Conservation (phyloP, 2,329 filamentous ascomycete species). For the Colletotrichum orbiculare region DNA sequence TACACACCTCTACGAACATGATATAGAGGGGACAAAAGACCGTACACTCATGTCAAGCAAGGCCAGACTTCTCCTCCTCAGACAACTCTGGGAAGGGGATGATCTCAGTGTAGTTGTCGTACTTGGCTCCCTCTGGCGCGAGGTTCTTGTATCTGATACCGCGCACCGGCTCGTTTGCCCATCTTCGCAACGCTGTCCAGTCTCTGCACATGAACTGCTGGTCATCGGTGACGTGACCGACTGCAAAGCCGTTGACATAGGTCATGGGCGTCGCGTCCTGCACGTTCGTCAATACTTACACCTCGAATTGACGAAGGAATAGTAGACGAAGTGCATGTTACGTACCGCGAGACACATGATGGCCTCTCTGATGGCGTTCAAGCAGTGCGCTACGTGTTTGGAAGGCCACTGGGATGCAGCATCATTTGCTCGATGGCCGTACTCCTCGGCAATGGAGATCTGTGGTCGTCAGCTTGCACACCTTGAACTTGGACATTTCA, state of each 20-base stretch:
- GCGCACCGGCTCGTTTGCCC: conserved; percentile 24
- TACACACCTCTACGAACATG: no score
- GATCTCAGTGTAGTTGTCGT: conserved; percentile 25
- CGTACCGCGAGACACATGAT: conserved; percentile 21
- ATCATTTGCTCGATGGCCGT: conserved; percentile 19
- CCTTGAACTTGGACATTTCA: accelerated
- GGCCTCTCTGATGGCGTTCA: conserved; percentile 19
- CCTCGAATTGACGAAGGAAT: no score
- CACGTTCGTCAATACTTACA: not conserved
- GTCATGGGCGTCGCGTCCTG: conserved; percentile 25
- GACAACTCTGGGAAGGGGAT: conserved; percentile 21
- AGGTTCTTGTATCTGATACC: conserved; percentile 21
- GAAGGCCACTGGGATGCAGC: conserved; percentile 23
- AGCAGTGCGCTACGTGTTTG: conserved; percentile 19
- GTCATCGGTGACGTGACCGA: conserved; percentile 23
- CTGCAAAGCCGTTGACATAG: conserved; percentile 20
- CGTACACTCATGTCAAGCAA: conserved; percentile 5
- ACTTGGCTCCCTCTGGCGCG: conserved; percentile 9
- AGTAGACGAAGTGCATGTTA: not conserved
- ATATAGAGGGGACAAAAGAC: not conserved
- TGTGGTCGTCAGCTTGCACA: not conserved
- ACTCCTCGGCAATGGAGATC: conserved; percentile 29
- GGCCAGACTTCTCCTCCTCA: conserved; percentile 9
- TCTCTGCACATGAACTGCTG: conserved; percentile 28
- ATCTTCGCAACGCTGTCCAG: conserved; percentile 17